Base-by-base conservation (phyloP, 306 rosid genomes). In the Cicer judaicum region DNA sequence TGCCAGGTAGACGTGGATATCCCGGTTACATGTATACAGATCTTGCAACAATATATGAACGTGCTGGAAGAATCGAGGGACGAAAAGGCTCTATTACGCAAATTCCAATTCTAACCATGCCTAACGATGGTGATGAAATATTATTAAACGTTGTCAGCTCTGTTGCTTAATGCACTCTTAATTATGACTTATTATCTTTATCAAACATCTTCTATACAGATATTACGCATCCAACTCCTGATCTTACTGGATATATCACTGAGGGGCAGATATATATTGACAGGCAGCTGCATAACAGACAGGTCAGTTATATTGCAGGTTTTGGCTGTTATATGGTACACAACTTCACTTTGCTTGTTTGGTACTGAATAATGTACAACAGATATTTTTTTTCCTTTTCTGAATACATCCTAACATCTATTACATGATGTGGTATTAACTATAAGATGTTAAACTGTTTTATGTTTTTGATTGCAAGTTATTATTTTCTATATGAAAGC, bases 21-120 rank as follows among this genome's bases (percentile, higher is more conserved):
- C 99, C 99, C 0, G 99, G 99, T 13, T 95, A 95, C 80, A 95
- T 95, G 99, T 95, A 95, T 79, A 95, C 99, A 7, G 99, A 95
- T 95, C 88, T 95, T 80, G 99, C 99, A 39, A 93, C 97, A 86
- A 95, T 95, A 75, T 95, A 95, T 39, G 99, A 95, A 75, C 96
- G 99, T 74, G 99, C 99, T 43, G 99, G 99, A 81, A 84, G 99
- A 83, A 95, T 95, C 41, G 99, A 92, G 85, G 99, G 99, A 76
- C 80, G 99, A 44, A 95, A 81, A 83, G 98, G 99, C 74, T 95
- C 99, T 77, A 95, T 95, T 70, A 95, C 99, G 11, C 99, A 95
- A 78, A 95, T 95, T 78, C 99, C 99, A 39, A 95, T 95, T 81
- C 84, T 95, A 60, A 92, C 99, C 38, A 95, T 95, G 99, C 99